These are phyloP conservation scores for Silene conica DNA, from an alignment of 148 eudicot species.

Conservation along the genomic window DNA sequence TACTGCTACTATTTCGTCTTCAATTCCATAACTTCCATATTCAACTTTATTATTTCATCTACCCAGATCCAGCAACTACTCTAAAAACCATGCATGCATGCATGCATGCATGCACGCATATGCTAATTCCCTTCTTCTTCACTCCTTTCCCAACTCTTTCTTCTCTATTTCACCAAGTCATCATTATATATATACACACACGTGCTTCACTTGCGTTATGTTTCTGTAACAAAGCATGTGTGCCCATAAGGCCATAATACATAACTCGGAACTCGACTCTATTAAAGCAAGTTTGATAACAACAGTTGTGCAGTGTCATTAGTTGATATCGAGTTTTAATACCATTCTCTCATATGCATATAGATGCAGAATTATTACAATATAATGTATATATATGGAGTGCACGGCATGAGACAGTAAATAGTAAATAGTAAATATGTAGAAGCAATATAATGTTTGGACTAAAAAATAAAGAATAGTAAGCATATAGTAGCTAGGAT, in stretches of 20 bases:
- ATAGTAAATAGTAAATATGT: too few relatives aligned
- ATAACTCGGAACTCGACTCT: too few relatives aligned
- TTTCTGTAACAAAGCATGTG: background rate
- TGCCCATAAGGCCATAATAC: too few relatives aligned
- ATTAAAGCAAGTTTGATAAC: too few relatives aligned
- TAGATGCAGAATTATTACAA: too few relatives aligned
- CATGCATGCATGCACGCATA: background rate
- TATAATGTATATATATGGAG: too few relatives aligned
- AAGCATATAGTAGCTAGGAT: too few relatives aligned
- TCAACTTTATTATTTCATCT: background rate
- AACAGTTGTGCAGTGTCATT: background rate
- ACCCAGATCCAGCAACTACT: background rate
- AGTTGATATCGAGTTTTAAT: too few relatives aligned
- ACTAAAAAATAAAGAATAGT: too few relatives aligned
- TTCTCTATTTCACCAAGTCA: constrained; percentile 10
- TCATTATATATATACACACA: constrained; percentile 14
- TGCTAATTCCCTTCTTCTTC: background rate
- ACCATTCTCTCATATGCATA: too few relatives aligned
- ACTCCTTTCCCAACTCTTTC: constrained; percentile 6
- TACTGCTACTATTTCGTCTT: constrained; percentile 14
- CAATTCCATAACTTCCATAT: background rate
- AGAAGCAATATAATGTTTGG: too few relatives aligned
- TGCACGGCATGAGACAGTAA: too few relatives aligned
- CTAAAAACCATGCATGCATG: constrained; percentile 15
- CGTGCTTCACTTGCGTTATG: background rate